Conservation (phyloP, 2,329 filamentous ascomycete genomes). For the Aaosphaeria arxii region DNA sequence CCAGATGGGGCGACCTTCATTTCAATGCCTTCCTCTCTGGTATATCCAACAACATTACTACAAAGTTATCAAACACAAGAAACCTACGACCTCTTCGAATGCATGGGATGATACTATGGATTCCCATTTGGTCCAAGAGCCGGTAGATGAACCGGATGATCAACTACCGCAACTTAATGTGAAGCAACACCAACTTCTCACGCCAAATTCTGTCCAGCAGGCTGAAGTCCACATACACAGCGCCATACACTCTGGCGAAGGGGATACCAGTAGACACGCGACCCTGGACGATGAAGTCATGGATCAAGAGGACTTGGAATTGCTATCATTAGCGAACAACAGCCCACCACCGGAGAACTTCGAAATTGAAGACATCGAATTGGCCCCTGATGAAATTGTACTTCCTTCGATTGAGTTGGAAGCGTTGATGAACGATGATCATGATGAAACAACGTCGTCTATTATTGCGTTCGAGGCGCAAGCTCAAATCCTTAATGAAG, state of each 20-base stretch:
- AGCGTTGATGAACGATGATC: not conserved
- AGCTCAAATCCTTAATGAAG: not conserved
- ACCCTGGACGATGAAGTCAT: not conserved
- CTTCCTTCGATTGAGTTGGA: not conserved
- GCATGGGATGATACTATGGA: not conserved
- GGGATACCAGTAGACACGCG: not conserved
- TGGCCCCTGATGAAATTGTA: not conserved
- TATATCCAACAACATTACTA: not conserved
- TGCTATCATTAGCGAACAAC: not conserved
- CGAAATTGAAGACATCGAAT: not conserved
- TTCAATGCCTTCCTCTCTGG: not conserved
- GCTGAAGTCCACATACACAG: conserved; percentile 4
- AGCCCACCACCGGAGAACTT: not conserved
- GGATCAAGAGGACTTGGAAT: not conserved
- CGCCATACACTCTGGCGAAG: not conserved
- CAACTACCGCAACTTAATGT: not conserved
- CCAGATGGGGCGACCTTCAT: not conserved
- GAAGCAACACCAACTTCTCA: conserved; percentile 23
- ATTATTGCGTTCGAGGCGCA: not conserved
- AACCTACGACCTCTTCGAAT: not conserved
- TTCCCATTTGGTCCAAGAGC: not conserved
- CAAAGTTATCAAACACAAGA: not conserved
- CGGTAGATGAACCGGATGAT: not conserved
- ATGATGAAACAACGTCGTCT: not conserved
- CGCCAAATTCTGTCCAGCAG: conserved; percentile 23